phyloP scores from a whole-genome alignment of 2,329 filamentous ascomycete genomes.

The Diplodia seriata region DNA sequence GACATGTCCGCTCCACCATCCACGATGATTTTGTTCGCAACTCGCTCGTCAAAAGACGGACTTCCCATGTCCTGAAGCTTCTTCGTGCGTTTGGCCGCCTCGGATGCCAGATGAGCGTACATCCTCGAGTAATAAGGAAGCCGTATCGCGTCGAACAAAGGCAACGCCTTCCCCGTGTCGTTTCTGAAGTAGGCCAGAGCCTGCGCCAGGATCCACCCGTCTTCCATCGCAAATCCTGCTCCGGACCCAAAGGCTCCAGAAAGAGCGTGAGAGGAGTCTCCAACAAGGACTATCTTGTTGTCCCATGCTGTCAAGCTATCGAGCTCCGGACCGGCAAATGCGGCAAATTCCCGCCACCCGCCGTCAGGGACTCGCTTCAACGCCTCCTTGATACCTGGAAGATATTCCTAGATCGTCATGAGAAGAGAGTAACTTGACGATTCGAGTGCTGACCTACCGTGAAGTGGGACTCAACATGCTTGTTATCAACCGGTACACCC shows the following conservation, averaged over 20 bases:
- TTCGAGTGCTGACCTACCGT: constrained; percentile 34
- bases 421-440: neutral
- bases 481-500: constrained; percentile 49
- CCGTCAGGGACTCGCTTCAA: constrained; percentile 49
- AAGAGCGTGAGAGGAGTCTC: constrained; percentile 63
- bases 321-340: constrained; percentile 57
- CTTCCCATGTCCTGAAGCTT: constrained; percentile 35
- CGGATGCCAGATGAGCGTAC: constrained; percentile 45
- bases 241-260: constrained; percentile 57
- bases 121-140: constrained; percentile 53
- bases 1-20: constrained; percentile 46
- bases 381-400: constrained; percentile 51
- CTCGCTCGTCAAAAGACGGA: constrained; percentile 39
- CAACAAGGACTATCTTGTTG: constrained; percentile 58
- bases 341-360: constrained; percentile 57
- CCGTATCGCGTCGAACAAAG: constrained; percentile 50
- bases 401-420: constrained; percentile 46
- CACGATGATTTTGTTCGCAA: constrained; percentile 42
- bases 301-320: constrained; percentile 51
- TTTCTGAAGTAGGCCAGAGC: constrained; percentile 38
- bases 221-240: constrained; percentile 56
- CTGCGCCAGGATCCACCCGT: constrained; percentile 54
- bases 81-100: constrained; percentile 31
- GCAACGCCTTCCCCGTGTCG: constrained; percentile 41
- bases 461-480: constrained; percentile 50